Conservation (phyloP, 345 rosid genomes). For the Aquilaria sinensis region DNA sequence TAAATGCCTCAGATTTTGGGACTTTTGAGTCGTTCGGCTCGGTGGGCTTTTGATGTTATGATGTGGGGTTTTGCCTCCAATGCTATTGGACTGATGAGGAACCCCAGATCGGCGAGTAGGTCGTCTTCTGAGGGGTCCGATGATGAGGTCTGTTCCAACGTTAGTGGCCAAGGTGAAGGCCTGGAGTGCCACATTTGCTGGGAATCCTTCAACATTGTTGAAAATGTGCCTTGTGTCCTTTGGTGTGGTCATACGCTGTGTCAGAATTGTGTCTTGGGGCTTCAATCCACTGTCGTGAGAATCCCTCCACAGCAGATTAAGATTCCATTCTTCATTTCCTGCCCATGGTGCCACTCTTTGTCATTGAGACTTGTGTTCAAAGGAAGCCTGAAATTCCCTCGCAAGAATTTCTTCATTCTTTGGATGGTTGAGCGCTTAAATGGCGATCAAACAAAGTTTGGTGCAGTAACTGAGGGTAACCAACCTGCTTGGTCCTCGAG, state of each 20-base stretch:
- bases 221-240: constrained; percentile 61
- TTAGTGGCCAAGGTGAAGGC: constrained; percentile 38
- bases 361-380: constrained; percentile 42
- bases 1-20: neutral
- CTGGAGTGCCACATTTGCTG: constrained; percentile 65
- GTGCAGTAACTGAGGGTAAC: constrained; percentile 22
- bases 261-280: constrained; percentile 54
- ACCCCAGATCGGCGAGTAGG: constrained; percentile 15
- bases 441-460: constrained; percentile 36
- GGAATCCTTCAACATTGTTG: constrained; percentile 69
- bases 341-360: constrained; percentile 61
- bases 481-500: constrained; percentile 22
- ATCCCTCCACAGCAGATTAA: constrained; percentile 34
- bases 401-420: constrained; percentile 57
- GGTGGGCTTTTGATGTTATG: no score
- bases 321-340: constrained; percentile 49
- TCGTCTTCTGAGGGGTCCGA: constrained; percentile 46
- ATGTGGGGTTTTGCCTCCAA: constrained; percentile 44
- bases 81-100: constrained; percentile 26
- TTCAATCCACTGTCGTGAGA: constrained; percentile 44
- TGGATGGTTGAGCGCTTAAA: constrained; percentile 76
- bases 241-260: constrained; percentile 77
- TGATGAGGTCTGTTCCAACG: constrained; percentile 32
- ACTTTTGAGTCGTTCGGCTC: no score
- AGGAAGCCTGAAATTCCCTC: constrained; percentile 47